A percentile compares a stretch with the other conserved stretches of the same genome.
Evolutionary conservation across 306 rosid genomes (phyloP).

Genomic region (Vigna nakashimae): DNA sequence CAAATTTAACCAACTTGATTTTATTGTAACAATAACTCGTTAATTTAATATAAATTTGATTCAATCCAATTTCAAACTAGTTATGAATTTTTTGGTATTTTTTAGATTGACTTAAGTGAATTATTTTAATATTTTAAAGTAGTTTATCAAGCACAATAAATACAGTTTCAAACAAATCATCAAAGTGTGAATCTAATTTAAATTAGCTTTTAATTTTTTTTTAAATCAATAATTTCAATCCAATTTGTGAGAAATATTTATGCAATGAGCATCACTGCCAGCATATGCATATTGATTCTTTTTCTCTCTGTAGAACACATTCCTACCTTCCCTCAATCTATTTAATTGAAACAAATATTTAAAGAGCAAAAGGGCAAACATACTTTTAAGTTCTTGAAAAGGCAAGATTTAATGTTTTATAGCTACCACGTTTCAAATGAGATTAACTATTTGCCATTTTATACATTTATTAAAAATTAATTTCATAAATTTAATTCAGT

Average conservation of each 20-base stretch:
- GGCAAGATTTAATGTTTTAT: background rate
- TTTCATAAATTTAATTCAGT: background rate
- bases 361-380: background rate
- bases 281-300: background rate
- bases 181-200: background rate
- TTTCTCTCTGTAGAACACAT: background rate
- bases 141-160: background rate
- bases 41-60: background rate
- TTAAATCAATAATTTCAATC: no score
- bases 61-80: background rate
- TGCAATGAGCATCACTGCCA: background rate
- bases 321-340: background rate
- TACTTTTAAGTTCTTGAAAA: constrained; percentile 8
- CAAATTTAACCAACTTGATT: no score
- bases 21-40: no score
- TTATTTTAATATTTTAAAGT: no score
- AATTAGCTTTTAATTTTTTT: background rate
- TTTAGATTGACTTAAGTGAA: background rate
- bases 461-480: background rate
- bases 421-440: constrained; percentile 3
- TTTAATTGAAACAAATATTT: constrained; percentile 8
- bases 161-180: background rate
- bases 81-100: background rate
- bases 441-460: background rate
- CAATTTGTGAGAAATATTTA: no score